A percentile compares a stretch with the other conserved stretches of the same genome.
phyloP scores from a whole-genome alignment of 352 stramenopile genomes.

The Pythium grandisporangium region DNA sequence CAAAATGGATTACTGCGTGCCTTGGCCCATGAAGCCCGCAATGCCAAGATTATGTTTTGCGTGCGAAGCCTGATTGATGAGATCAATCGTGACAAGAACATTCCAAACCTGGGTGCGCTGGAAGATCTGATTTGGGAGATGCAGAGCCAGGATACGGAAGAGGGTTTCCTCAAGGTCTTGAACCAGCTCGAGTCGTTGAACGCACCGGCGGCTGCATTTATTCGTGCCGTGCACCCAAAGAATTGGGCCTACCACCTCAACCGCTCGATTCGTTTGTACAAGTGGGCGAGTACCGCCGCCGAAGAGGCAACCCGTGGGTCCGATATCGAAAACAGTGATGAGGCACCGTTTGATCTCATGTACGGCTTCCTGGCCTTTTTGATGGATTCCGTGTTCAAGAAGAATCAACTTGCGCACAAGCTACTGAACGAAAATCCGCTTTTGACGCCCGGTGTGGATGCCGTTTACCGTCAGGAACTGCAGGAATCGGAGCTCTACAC shows the following conservation, averaged over 20 bases:
- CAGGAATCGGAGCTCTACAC: constrained; percentile 45
- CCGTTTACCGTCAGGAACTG: constrained; percentile 53
- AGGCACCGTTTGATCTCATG: constrained; percentile 72
- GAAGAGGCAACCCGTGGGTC: constrained; percentile 48
- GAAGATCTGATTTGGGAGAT: constrained; percentile 61
- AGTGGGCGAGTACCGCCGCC: constrained; percentile 53
- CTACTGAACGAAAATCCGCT: constrained; percentile 27
- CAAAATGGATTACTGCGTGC: constrained; percentile 50
- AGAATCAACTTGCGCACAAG: constrained; percentile 54
- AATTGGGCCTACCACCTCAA: constrained; percentile 65
- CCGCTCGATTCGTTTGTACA: constrained; percentile 48
- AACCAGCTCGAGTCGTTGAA: constrained; percentile 45
- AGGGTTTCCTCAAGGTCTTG: constrained; percentile 40
- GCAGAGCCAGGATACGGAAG: constrained; percentile 43
- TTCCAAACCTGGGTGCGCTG: constrained; percentile 42
- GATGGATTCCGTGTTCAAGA: constrained; percentile 71
- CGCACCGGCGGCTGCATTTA: constrained; percentile 34
- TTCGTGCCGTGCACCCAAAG: constrained; percentile 45
- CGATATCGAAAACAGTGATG: constrained; percentile 50
- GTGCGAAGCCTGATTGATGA: constrained; percentile 53
- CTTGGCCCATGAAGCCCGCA: constrained; percentile 32
- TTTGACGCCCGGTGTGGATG: constrained; percentile 53
- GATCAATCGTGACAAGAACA: constrained; percentile 71
- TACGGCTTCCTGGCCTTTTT: constrained; percentile 74
- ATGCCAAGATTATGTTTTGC: constrained; percentile 66